Conservation (phyloP, 2,329 filamentous ascomycete species). For the Pseudovirgaria hyperparasitica region DNA sequence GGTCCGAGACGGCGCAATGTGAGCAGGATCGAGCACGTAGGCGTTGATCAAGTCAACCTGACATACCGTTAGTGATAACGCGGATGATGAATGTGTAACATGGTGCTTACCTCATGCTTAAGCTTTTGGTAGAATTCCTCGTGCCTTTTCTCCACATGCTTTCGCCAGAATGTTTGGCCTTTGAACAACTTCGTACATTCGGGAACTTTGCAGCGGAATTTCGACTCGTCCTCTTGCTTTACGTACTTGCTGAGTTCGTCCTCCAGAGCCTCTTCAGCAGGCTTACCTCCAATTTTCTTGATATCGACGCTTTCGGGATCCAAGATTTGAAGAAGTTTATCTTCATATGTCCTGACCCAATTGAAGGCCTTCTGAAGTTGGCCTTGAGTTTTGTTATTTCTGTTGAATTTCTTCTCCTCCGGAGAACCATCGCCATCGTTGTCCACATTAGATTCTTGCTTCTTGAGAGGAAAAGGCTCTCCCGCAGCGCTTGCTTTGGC, state of each 20-base stretch:
- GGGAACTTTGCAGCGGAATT: slow-evolving; percentile 91
- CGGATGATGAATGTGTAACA: neutral
- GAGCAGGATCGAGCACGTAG: slow-evolving; percentile 86
- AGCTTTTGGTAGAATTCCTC: slow-evolving; percentile 71
- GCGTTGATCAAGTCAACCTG: slow-evolving; percentile 84
- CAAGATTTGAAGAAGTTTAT: slow-evolving; percentile 85
- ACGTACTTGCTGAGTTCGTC: slow-evolving; percentile 80
- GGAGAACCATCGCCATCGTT: slow-evolving; percentile 53
- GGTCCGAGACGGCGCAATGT: slow-evolving; percentile 84
- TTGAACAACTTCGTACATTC: slow-evolving; percentile 97
- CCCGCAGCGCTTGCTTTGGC: slow-evolving; percentile 74
- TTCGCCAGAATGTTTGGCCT: slow-evolving; percentile 92
- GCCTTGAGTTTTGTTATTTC: slow-evolving; percentile 69
- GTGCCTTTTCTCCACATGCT: slow-evolving; percentile 95
- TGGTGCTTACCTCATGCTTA: slow-evolving; percentile 61
- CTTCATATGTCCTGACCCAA: slow-evolving; percentile 97
- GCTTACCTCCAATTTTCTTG: slow-evolving; percentile 80
- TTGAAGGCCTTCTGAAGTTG: slow-evolving; percentile 92
- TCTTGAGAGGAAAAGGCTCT: slow-evolving; percentile 73
- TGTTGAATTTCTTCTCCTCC: slow-evolving; percentile 57
- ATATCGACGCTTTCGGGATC: slow-evolving; percentile 82
- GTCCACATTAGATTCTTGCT: slow-evolving; percentile 51
- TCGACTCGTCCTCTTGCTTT: slow-evolving; percentile 95
- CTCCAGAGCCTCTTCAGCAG: slow-evolving; percentile 71
- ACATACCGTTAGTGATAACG: slow-evolving; percentile 18